These are phyloP conservation scores for Rhizopogon sp. DNA, from an alignment of 768 basidiomycete genomes.

Conservation along the genomic window DNA sequence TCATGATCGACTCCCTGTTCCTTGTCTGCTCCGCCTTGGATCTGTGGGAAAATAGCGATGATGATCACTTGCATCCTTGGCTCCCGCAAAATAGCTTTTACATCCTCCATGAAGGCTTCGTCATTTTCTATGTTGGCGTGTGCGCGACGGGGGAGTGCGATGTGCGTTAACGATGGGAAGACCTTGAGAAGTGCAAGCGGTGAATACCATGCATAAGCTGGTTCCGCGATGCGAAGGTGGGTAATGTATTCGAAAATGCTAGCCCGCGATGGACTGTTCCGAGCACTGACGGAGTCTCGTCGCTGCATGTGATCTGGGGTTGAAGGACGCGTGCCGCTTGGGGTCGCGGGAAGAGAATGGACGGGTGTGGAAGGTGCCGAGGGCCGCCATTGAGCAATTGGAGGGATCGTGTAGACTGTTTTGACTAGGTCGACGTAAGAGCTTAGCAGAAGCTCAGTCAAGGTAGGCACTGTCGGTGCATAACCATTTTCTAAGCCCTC, in stretches of 20 bases:
- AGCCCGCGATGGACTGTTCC: neutral
- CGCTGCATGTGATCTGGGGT: slow-evolving; percentile 12
- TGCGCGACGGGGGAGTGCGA: slow-evolving; percentile 35
- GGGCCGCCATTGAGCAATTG: slow-evolving; percentile 4
- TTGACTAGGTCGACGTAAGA: slow-evolving; percentile 4
- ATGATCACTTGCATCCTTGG: slow-evolving; percentile 31
- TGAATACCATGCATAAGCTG: slow-evolving; percentile 10
- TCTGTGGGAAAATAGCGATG: slow-evolving; percentile 27
- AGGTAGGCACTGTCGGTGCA: neutral
- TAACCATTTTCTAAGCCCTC: neutral
- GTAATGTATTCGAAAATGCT: neutral
- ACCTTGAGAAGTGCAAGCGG: slow-evolving; percentile 6
- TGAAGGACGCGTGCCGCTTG: slow-evolving; percentile 18
- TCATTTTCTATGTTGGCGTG: slow-evolving; percentile 40
- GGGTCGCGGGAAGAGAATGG: neutral
- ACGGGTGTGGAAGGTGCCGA: slow-evolving; percentile 11
- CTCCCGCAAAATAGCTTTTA: slow-evolving; percentile 23
- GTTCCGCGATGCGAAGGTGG: slow-evolving; percentile 16
- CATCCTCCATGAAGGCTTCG: slow-evolving; percentile 27
- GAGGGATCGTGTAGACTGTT: neutral
- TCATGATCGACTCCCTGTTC: neutral
- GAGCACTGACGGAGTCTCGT: neutral
- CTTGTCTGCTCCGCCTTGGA: slow-evolving; percentile 5
- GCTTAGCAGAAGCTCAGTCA: slow-evolving; percentile 6
- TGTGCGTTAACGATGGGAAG: slow-evolving; percentile 33